Conservation (phyloP, 257 asterid species). For the Striga asiatica region DNA sequence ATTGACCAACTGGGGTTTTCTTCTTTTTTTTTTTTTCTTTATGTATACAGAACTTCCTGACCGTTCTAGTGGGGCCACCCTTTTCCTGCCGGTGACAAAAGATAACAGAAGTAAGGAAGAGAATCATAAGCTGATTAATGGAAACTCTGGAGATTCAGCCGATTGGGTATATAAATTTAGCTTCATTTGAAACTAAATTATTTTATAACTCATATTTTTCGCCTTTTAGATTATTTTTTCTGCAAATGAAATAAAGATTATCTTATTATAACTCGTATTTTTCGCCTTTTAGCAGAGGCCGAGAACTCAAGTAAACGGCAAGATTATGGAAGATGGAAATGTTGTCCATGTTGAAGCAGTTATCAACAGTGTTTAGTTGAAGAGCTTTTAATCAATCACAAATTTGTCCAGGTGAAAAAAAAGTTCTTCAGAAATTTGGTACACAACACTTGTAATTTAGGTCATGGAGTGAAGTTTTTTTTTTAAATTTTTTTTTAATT, state of each 20-base stretch:
- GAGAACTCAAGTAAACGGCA: conserved; percentile 43
- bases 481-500: too few relatives aligned
- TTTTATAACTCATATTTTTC: background rate
- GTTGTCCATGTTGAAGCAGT: conserved; percentile 29
- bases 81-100: conserved; percentile 56
- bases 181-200: background rate
- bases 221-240: too few relatives aligned
- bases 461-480: background rate
- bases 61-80: conserved; percentile 38
- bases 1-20: conserved; percentile 11
- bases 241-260: background rate
- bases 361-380: conserved; percentile 20
- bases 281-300: conserved; percentile 28
- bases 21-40: too few relatives aligned
- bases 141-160: conserved; percentile 35
- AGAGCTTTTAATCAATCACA: background rate
- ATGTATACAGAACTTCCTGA: conserved; percentile 55
- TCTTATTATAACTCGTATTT: background rate
- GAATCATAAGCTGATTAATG: conserved; percentile 39
- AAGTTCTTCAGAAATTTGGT: background rate
- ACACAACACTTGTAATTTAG: background rate
- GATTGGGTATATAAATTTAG: conserved; percentile 35
- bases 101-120: conserved; percentile 57
- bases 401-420: too few relatives aligned
- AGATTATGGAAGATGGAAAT: conserved; percentile 33